Base-by-base conservation (phyloP, 371 early-diverging fungal genomes). In the Parasitella parasitica region DNA sequence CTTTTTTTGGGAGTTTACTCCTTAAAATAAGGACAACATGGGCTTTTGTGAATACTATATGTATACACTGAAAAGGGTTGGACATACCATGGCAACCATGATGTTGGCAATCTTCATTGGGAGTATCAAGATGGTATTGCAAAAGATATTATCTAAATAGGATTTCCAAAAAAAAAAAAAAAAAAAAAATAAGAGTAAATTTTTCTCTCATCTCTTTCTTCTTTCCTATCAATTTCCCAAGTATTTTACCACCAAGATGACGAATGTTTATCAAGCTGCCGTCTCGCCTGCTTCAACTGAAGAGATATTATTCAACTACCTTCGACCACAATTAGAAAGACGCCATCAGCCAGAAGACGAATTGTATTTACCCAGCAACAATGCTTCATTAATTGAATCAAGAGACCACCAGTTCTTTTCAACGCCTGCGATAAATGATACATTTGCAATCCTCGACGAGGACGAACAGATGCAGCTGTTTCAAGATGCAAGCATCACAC, bases 41-140 rank as follows among this genome's bases (percentile, higher is more conserved):
- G 22, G 22, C 43, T 4, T 52, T 32, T n/a, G n/a, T n/a, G n/a
- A n/a, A n/a, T n/a, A n/a, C n/a, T n/a, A n/a, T n/a, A n/a, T n/a
- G n/a, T n/a, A n/a, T n/a, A n/a, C 52, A 89, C 91, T 64, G 79
- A 91, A 68, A 73, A 88, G 27, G 99, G 99, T 11, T 99, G 99
- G 99, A 87, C 83, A 56, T 89, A 88, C 67, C 91, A 91, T 51
- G 89, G 94, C 66, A 87, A 89, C 54, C 87, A 86, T 54, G 97
- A 99, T 71, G 94, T 97, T 39, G 88, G 84, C 39, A 88, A 89
- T 22, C 86, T 97, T 69, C 92, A 96, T 81, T 96, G 86, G 84
- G 78, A 88, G 65, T 86, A 89, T 58, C 80, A 84, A 51, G 88
- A 88, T 61, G 72, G 72, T 32, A 65, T 65, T 67, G 82, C 74